These are phyloP conservation scores for Amanita rubescens DNA, from an alignment of 768 basidiomycete species.

Conservation along the genomic window DNA sequence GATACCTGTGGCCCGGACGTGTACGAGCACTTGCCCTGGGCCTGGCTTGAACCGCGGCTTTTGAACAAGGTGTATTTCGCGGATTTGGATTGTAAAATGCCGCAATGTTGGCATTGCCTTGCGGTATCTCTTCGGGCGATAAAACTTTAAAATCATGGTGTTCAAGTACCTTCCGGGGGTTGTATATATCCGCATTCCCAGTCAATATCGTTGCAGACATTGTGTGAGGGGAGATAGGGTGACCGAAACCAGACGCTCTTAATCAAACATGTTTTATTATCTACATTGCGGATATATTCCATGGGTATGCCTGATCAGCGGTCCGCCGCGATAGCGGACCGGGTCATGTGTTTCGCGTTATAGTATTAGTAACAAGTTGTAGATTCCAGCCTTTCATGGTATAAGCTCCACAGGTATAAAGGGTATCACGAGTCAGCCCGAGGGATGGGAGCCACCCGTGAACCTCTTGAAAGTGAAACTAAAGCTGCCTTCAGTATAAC, in stretches of 20 bases:
- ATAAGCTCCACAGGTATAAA: constrained; percentile 6
- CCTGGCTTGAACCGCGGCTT: constrained; percentile 55
- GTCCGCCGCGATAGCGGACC: background rate
- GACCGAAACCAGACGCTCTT: background rate
- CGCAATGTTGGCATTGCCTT: constrained; percentile 46
- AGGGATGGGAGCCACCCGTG: constrained; percentile 27
- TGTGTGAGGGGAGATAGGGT: constrained; percentile 7
- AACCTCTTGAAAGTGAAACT: constrained; percentile 87
- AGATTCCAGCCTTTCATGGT: constrained; percentile 2
- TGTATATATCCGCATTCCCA: constrained; percentile 41
- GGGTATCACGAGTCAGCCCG: constrained; percentile 5
- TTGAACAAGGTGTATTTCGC: constrained; percentile 61
- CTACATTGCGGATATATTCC: background rate
- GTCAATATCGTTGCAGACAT: constrained; percentile 22
- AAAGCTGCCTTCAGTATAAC: background rate
- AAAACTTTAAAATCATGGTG: constrained; percentile 50
- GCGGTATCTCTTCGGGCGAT: constrained; percentile 39
- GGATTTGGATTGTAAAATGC: constrained; percentile 57
- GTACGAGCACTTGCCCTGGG: constrained; percentile 57
- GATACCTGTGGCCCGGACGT: constrained; percentile 62
- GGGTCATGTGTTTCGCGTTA: background rate
- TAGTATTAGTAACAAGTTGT: constrained; percentile 1
- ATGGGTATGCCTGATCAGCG: background rate
- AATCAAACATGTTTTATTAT: background rate
- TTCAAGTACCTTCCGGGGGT: constrained; percentile 48